Conservation (phyloP, 2,329 filamentous ascomycete genomes). For the Juglanconis juglandina region DNA sequence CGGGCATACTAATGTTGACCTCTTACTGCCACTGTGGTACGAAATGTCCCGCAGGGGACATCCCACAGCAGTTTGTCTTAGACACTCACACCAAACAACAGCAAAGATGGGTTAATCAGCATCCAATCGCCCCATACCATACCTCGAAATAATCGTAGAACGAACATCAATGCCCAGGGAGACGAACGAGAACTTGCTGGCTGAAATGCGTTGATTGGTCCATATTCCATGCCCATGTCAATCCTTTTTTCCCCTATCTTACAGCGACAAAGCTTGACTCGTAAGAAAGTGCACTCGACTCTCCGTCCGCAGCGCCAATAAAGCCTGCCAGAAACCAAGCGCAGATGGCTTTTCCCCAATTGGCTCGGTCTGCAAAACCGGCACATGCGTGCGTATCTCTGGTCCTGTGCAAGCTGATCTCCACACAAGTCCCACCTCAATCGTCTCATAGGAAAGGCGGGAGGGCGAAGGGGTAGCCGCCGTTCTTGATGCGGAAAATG, state of each 20-base stretch:
- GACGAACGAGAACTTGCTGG: too few species aligned
- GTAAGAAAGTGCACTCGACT: background rate
- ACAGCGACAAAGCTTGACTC: background rate
- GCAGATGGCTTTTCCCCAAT: background rate
- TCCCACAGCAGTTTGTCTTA: too few species aligned
- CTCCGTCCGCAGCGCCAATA: background rate
- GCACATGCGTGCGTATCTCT: background rate
- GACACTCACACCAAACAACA: too few species aligned
- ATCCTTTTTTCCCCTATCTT: background rate
- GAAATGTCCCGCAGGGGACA: too few species aligned
- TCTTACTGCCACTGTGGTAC: too few species aligned
- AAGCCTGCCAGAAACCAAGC: background rate
- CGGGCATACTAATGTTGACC: too few species aligned
- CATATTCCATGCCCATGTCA: background rate
- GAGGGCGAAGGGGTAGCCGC: constrained; percentile 88
- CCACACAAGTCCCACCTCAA: background rate
- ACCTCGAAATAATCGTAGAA: too few species aligned
- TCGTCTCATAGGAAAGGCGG: constrained; percentile 70
- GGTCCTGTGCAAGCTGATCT: background rate
- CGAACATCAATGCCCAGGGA: too few species aligned
- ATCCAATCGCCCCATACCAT: too few species aligned
- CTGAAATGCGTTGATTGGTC: background rate
- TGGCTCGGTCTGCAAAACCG: background rate
- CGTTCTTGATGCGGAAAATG: constrained; percentile 92
- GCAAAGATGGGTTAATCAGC: too few species aligned